Evolutionary conservation across 1,139 yeast species (phyloP).

Genomic region (Debaryomyces sp.): DNA sequence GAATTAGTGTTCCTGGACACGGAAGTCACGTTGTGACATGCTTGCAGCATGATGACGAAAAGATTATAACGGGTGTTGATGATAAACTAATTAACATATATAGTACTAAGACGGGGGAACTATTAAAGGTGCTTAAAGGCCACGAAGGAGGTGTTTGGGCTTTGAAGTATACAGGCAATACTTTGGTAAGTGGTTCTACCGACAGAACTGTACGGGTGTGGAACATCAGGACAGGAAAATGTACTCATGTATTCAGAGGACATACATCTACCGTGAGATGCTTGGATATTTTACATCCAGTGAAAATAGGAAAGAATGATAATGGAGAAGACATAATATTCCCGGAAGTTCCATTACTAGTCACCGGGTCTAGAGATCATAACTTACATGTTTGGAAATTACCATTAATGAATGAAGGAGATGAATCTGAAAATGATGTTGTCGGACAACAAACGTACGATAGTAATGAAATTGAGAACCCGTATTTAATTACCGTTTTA

Average conservation of each 20-base stretch:
- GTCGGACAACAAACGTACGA: constrained; percentile 44
- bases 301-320: constrained; percentile 57
- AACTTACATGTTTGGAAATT: constrained; percentile 88
- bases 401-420: constrained; percentile 57
- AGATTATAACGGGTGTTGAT: constrained; percentile 91
- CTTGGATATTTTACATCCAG: constrained; percentile 78
- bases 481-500: constrained; percentile 71
- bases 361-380: constrained; percentile 91
- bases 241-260: constrained; percentile 86
- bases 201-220: constrained; percentile 88
- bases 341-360: constrained; percentile 65
- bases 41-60: constrained; percentile 88
- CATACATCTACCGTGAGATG: constrained; percentile 94
- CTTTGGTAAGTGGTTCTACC: constrained; percentile 86
- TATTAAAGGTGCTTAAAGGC: constrained; percentile 72
- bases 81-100: constrained; percentile 82
- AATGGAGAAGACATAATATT: constrained; percentile 65
- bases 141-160: constrained; percentile 99
- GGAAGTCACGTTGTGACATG: constrained; percentile 90
- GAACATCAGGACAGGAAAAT: constrained; percentile 74
- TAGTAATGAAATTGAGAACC: constrained; percentile 50
- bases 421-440: constrained; percentile 27
- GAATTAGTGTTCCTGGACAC: constrained; percentile 67
- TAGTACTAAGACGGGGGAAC: constrained; percentile 71
- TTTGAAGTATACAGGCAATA: constrained; percentile 80